A percentile compares a stretch with the other conserved stretches of the same genome.
Evolutionary conservation across 192 early-diverging fungal species (phyloP).

Genomic region (Linnemannia zychae): DNA sequence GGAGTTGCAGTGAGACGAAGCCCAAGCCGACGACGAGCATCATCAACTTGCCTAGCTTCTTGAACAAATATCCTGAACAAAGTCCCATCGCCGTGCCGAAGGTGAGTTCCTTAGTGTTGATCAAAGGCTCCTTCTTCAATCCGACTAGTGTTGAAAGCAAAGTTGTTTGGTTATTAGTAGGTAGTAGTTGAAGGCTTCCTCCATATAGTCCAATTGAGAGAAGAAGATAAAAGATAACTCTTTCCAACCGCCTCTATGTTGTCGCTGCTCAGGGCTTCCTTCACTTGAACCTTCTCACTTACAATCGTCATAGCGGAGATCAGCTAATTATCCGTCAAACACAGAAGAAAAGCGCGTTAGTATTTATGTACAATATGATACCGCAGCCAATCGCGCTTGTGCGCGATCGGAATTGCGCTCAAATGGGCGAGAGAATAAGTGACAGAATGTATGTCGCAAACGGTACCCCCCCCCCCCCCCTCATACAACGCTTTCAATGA

Average conservation of each 20-base stretch:
- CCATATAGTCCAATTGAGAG: neutral
- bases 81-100: slow-evolving; percentile 64
- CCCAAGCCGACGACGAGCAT: slow-evolving; percentile 59
- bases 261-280: too few relatives aligned
- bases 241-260: too few relatives aligned
- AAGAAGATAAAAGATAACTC: too few relatives aligned
- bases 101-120: slow-evolving; percentile 58
- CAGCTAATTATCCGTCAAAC: neutral
- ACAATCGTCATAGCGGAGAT: neutral
- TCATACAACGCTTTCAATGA: neutral
- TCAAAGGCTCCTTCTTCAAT: slow-evolving; percentile 35
- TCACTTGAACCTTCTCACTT: too few relatives aligned
- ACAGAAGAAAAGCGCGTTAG: neutral
- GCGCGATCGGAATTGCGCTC: neutral
- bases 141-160: neutral
- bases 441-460: neutral
- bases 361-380: neutral
- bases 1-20: slow-evolving; percentile 62
- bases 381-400: neutral
- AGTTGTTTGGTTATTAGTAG: neutral
- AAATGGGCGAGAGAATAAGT: neutral
- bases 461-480: neutral
- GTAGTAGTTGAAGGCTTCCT: neutral
- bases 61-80: slow-evolving; percentile 63
- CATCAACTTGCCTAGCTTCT: slow-evolving; percentile 65